phyloP scores from a whole-genome alignment of 2,329 filamentous ascomycete species.

The Ceratocystis huliohia region DNA sequence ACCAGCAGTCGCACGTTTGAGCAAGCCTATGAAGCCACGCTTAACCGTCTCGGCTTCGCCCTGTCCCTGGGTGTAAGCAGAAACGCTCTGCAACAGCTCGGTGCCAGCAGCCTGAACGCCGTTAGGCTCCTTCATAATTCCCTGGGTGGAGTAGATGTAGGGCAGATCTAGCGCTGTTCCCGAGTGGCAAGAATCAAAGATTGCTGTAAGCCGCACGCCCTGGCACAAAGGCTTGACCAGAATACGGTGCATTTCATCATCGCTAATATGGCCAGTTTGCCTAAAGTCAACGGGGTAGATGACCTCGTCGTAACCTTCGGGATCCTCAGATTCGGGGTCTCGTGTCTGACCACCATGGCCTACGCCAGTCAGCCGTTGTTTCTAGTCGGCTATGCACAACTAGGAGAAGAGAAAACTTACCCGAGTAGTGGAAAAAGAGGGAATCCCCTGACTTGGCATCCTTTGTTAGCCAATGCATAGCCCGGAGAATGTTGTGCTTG shows the following conservation, averaged over 20 bases:
- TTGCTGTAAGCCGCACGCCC: constrained; percentile 48
- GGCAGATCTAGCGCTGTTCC: constrained; percentile 54
- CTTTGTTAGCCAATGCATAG: constrained; percentile 97
- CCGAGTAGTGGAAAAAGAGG: constrained; percentile 94
- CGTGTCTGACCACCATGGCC: constrained; percentile 72
- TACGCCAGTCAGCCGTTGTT: constrained; percentile 25
- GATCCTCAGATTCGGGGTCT: constrained; percentile 67
- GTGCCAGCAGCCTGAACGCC: constrained; percentile 55
- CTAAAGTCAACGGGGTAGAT: constrained; percentile 76
- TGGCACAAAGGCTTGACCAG: constrained; percentile 47
- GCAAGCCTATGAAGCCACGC: constrained; percentile 54
- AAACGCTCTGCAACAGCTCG: constrained; percentile 47
- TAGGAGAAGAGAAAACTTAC: constrained; percentile 34
- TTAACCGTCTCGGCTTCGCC: constrained; percentile 27
- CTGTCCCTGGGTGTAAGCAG: constrained; percentile 33
- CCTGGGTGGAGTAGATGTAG: constrained; percentile 57
- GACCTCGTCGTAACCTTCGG: constrained; percentile 71
- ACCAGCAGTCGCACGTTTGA: constrained; percentile 51
- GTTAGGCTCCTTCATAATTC: constrained; percentile 55
- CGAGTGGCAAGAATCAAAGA: constrained; percentile 55
- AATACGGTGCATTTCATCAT: constrained; percentile 70
- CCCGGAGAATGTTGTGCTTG: constrained; percentile 84
- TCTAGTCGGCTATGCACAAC: not conserved
- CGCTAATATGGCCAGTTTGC: constrained; percentile 66
- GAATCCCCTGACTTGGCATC: constrained; percentile 87